Percentiles rank a stretch among this genome's conserved stretches.
Evolutionary conservation across 305 asterid genomes (phyloP).

Genomic region (Fraxinus nigra): DNA sequence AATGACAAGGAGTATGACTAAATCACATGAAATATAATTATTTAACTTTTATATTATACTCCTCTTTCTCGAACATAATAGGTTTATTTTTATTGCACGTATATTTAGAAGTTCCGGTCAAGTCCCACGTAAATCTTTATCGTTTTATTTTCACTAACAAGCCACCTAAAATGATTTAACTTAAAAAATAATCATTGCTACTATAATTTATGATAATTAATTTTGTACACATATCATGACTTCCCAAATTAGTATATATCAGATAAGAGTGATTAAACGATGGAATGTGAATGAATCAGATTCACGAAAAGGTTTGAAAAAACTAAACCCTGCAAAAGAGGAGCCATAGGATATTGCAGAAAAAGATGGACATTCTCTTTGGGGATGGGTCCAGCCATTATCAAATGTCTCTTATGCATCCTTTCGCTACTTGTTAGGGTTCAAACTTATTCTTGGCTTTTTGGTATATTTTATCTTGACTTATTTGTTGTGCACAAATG

Average conservation of each 20-base stretch:
- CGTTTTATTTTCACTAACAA: background rate
- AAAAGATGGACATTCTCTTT: slow-evolving; percentile 16
- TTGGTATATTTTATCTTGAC: background rate
- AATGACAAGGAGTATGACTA: background rate
- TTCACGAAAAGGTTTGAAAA: slow-evolving; percentile 24
- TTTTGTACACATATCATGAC: background rate
- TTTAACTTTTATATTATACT: background rate
- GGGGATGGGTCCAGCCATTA: slow-evolving; percentile 33
- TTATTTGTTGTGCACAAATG: background rate
- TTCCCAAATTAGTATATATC: background rate
- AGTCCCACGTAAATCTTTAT: background rate
- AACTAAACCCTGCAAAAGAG: slow-evolving; percentile 21
- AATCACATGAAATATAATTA: background rate
- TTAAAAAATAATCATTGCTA: background rate
- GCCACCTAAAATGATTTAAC: background rate
- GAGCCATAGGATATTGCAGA: slow-evolving; percentile 27
- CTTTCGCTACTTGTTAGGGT: background rate
- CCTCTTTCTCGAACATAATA: no score
- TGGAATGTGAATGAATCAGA: slow-evolving; percentile 27
- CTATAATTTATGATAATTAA: background rate
- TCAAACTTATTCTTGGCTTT: background rate
- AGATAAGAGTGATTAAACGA: background rate
- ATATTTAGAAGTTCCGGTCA: background rate
- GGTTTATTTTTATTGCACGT: background rate
- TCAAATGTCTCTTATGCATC: slow-evolving; percentile 21